Percentiles rank a stretch among this genome's conserved stretches.
Evolutionary conservation across 2,329 filamentous ascomycete species (phyloP).

Genomic region (Arachnopeziza araneosa): DNA sequence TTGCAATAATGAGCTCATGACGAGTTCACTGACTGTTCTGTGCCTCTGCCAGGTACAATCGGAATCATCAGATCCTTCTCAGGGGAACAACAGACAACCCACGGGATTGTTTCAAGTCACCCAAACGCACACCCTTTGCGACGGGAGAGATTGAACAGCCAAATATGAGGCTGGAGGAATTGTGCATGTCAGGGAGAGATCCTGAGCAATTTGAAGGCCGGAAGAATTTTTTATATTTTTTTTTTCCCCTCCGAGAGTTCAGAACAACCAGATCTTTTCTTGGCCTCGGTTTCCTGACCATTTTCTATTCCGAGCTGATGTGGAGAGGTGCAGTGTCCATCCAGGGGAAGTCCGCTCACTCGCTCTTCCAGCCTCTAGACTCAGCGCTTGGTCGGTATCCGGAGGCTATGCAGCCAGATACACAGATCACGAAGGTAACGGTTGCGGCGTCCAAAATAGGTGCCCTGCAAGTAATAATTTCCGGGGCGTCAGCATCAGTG

Average conservation of each 20-base stretch:
- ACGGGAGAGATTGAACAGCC: not conserved
- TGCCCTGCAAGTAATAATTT: slow-evolving; percentile 3
- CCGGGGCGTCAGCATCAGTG: slow-evolving; percentile 8
- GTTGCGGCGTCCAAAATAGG: not conserved
- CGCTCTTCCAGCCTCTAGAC: not conserved
- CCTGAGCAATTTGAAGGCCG: not conserved
- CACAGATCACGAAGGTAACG: not conserved
- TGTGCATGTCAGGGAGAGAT: not conserved
- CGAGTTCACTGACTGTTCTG: not conserved
- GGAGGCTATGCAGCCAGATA: not conserved
- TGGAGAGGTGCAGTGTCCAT: not conserved
- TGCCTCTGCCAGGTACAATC: not conserved
- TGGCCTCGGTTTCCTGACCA: not conserved
- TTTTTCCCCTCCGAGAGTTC: not conserved
- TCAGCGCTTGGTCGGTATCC: not conserved
- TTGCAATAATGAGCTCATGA: not conserved
- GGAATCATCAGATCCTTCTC: not conserved
- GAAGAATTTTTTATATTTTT: too few species aligned
- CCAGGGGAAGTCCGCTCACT: not conserved
- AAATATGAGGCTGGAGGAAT: too few species aligned
- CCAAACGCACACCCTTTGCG: too few species aligned
- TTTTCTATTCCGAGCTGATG: not conserved
- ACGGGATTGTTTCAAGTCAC: not conserved
- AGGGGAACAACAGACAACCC: not conserved
- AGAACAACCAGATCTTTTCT: not conserved